Percentiles rank a stretch among this genome's conserved stretches.
Evolutionary conservation across 2,329 filamentous ascomycete species (phyloP).

Genomic region (Fonsecaea erecta): DNA sequence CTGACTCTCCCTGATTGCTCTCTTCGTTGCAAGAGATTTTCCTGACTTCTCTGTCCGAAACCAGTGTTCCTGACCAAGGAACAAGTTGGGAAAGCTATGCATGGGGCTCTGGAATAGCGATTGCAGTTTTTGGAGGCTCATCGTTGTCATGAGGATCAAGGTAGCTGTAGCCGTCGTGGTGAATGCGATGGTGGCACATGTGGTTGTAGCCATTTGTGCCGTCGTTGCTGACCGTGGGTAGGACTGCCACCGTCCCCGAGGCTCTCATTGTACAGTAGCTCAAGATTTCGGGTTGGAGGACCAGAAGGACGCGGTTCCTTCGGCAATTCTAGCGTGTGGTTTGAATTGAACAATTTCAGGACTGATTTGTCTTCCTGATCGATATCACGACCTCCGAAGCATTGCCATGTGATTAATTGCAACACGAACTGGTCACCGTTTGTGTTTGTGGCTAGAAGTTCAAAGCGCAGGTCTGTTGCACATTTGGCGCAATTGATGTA

Average conservation of each 20-base stretch:
- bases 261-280: conserved; percentile 14
- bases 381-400: conserved; percentile 17
- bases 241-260: conserved; percentile 11
- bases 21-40: too few species aligned
- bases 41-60: too few species aligned
- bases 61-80: too few species aligned
- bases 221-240: conserved; percentile 17
- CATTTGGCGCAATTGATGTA: conserved; percentile 17
- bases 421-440: background rate
- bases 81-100: too few species aligned
- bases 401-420: conserved; percentile 16
- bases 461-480: conserved; percentile 18
- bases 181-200: too few species aligned
- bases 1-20: too few species aligned
- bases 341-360: conserved; percentile 9
- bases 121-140: too few species aligned
- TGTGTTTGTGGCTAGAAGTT: background rate
- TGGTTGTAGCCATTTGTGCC: conserved; percentile 17
- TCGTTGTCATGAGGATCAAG: too few species aligned
- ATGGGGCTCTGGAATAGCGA: too few species aligned
- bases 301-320: too few species aligned
- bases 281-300: conserved; percentile 21
- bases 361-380: conserved; percentile 8
- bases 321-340: too few species aligned
- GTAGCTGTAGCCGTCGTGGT: too few species aligned